Conservation (phyloP, 2,329 filamentous ascomycete genomes). For the Trichoderma brevicompactum region DNA sequence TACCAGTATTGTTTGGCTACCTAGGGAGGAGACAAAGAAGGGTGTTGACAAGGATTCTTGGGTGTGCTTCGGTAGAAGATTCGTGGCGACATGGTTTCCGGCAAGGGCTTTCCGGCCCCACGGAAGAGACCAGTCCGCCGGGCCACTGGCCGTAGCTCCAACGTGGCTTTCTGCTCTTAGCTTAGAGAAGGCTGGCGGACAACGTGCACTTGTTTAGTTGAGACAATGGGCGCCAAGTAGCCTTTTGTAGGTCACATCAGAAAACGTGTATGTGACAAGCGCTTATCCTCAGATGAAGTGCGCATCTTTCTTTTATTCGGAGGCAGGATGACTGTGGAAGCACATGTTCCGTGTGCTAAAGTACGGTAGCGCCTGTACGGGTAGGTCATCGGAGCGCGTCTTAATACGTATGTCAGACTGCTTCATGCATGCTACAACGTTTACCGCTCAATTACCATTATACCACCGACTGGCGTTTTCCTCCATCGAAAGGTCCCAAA, state of each 20-base stretch:
- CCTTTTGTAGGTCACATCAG: constrained; percentile 9
- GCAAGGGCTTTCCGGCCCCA: constrained; percentile 41
- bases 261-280: neutral
- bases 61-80: constrained; percentile 26
- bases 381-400: neutral
- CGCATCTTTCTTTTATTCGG: neutral
- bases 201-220: constrained; percentile 14
- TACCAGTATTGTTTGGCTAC: neutral
- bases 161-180: constrained; percentile 15
- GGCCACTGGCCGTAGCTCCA: constrained; percentile 15
- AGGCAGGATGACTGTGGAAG: neutral
- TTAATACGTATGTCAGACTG: constrained; percentile 15
- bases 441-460: constrained; percentile 15
- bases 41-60: constrained; percentile 11
- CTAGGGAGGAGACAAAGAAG: neutral
- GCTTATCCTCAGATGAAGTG: neutral
- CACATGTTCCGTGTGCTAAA: neutral
- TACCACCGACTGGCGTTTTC: constrained; percentile 2
- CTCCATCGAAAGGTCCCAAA: neutral
- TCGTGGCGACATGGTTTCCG: constrained; percentile 33
- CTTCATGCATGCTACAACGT: constrained; percentile 17
- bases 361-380: neutral
- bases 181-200: neutral
- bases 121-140: constrained; percentile 30
- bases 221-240: constrained; percentile 19